Conservation (phyloP, 306 rosid species). For the Mucuna pruriens region DNA sequence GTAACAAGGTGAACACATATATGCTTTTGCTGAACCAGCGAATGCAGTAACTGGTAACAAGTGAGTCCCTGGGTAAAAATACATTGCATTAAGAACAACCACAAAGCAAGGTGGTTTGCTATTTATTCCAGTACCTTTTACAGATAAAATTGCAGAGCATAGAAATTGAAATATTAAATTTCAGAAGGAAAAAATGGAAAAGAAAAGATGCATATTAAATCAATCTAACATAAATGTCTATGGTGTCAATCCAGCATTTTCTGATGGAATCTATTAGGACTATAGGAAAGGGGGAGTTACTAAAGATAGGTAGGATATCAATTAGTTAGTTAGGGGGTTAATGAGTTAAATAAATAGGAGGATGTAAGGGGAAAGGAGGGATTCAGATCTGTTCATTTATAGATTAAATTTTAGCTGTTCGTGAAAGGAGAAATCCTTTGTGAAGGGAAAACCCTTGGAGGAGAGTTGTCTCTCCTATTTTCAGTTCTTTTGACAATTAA, state of each 20-base stretch:
- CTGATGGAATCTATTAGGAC: neutral
- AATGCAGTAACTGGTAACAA: slow-evolving; percentile 79
- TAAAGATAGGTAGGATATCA: too few species aligned
- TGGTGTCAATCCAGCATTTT: slow-evolving; percentile 3
- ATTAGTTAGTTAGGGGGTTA: too few species aligned
- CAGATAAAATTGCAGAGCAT: slow-evolving; percentile 26
- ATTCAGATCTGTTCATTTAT: too few species aligned
- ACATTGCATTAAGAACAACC: slow-evolving; percentile 31
- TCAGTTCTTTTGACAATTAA: too few species aligned
- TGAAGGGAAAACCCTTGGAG: too few species aligned
- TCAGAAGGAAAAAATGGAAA: neutral
- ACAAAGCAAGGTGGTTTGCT: slow-evolving; percentile 13
- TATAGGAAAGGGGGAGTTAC: too few species aligned
- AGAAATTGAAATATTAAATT: slow-evolving; percentile 22
- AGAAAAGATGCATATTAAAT: neutral
- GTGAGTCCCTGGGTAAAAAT: slow-evolving; percentile 69
- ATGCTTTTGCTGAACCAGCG: slow-evolving; percentile 86
- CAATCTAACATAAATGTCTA: slow-evolving; percentile 24
- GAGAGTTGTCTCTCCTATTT: too few species aligned
- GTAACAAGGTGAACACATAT: slow-evolving; percentile 82
- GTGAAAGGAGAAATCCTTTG: too few species aligned
- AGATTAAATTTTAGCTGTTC: too few species aligned
- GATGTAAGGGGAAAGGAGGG: too few species aligned
- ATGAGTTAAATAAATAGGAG: too few species aligned
- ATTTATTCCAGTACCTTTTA: slow-evolving; percentile 17